Evolutionary conservation across 78 protist genomes (phyloP).

Genomic region (Abeoforma whisleri): DNA sequence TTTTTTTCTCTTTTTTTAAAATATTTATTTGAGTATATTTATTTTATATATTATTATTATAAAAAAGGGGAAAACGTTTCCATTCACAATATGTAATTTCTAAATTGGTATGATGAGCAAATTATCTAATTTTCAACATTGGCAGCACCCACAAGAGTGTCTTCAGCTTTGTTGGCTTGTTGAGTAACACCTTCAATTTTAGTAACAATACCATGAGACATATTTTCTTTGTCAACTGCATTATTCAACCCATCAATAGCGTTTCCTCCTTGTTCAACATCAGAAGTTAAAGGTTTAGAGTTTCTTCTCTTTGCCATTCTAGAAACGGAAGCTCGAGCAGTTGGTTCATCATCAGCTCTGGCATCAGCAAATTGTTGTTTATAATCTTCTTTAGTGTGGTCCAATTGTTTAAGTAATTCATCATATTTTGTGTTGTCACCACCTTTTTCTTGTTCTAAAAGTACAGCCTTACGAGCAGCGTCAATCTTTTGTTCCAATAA

Average conservation of each 20-base stretch:
- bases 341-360: background rate
- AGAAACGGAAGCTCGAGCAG: background rate
- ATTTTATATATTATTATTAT: no score
- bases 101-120: no score
- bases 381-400: background rate
- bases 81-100: no score
- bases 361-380: background rate
- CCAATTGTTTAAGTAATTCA: background rate
- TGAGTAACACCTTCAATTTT: background rate
- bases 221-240: background rate
- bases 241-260: background rate
- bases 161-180: background rate
- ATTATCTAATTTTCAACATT: no score
- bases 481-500: constrained; percentile 15
- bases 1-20: no score
- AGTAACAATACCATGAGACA: background rate
- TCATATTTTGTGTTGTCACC: background rate
- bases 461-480: background rate
- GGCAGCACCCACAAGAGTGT: no score
- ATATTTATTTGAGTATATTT: no score
- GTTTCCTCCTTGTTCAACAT: background rate
- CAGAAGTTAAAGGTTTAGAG: background rate
- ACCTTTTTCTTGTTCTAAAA: background rate
- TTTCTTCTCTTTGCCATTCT: background rate
- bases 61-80: no score